phyloP scores from a whole-genome alignment of 352 stramenopile species.

The Achlya hypogyna region DNA sequence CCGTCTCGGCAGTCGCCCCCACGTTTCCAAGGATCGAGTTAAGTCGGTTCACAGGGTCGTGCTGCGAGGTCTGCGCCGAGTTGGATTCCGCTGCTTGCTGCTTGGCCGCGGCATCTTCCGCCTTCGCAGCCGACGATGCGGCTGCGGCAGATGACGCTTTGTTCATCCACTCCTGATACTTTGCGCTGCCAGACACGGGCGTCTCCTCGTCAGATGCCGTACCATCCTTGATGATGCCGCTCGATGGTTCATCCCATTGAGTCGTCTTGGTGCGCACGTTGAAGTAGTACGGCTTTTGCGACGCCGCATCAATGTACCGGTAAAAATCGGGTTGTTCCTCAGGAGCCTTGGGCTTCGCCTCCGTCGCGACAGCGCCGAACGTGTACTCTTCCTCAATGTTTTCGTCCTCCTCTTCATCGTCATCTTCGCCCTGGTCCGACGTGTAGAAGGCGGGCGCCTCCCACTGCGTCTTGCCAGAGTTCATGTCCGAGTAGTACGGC shows the following conservation, averaged over 20 bases:
- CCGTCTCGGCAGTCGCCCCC: conserved; percentile 28
- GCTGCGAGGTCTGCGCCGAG: conserved; percentile 48
- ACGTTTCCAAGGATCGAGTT: conserved; percentile 65
- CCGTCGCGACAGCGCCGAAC: conserved; percentile 3
- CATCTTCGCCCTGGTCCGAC: conserved; percentile 20
- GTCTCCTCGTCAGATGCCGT: conserved; percentile 21
- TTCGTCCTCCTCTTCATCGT: conserved; percentile 18
- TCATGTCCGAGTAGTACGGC: conserved; percentile 62
- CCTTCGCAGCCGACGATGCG: not conserved
- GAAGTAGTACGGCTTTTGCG: conserved; percentile 19
- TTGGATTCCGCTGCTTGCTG: conserved; percentile 38
- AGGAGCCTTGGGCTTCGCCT: not conserved
- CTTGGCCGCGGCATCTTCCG: conserved; percentile 22
- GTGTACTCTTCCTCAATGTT: conserved; percentile 18
- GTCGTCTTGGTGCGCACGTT: conserved; percentile 21
- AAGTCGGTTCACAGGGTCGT: conserved; percentile 55
- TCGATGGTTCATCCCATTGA: not conserved
- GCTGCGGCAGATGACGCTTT: conserved; percentile 1
- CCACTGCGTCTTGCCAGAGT: conserved; percentile 61
- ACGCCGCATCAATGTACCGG: conserved; percentile 31
- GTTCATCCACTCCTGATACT: conserved; percentile 68
- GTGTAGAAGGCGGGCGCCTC: conserved; percentile 33
- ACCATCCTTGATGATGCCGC: conserved; percentile 12
- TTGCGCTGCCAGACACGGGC: conserved; percentile 4
- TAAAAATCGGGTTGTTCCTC: conserved; percentile 8